Base-by-base conservation (phyloP, 805 yeast genomes). In the Pichia membranifaciens region DNA sequence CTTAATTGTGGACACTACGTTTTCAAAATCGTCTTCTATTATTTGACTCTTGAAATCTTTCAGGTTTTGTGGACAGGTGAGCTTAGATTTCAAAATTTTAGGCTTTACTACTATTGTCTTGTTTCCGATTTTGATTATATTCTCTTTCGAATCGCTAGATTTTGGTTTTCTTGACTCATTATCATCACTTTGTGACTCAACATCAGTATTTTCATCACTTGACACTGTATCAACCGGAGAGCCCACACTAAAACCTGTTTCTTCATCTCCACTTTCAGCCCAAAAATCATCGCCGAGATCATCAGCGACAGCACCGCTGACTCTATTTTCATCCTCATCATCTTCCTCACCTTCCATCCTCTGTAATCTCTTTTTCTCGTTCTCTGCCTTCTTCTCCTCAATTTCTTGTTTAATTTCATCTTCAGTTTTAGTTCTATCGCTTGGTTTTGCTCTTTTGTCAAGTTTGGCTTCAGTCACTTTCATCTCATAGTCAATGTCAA, bases 391-490 rank as follows among this genome's bases (percentile, higher is more conserved):
- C 55, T 74, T 77, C n/a, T 78, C 84, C 17, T 72, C 74, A 54
- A 75, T 76, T 58, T 84, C 91, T 35, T 71, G 68, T 41, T 68
- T 69, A 12, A 84, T 45, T 62, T 86, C 93, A 62, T 85, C 89
- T 2, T 75, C 81, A 1, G 93, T 84, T 61, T 84, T 84, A 2
- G 91, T 84, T 66, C 90, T 74, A 47, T 84, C 91, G 20, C 90
- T 81, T 29, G 93, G 93, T 2, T 75, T 89, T 10, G 93, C 83
- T 60, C 90, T 74, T 64, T 80, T 79, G 51, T 86, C 93, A 58
- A 82, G 69, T 2, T 79, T 76, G 50, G 84, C 72, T 58, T 81
- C 84, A 52, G 79, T 74, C 17, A 85, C 85, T 55, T 79, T 77
- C 58, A 70, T 71, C 57, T 84, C 89, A 62, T 86, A 86, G 22